Evolutionary conservation across 352 stramenopile species (phyloP), one percentile per base, ranked within the genome.

Genomic region (Phytophthora fragariae): DNA sequence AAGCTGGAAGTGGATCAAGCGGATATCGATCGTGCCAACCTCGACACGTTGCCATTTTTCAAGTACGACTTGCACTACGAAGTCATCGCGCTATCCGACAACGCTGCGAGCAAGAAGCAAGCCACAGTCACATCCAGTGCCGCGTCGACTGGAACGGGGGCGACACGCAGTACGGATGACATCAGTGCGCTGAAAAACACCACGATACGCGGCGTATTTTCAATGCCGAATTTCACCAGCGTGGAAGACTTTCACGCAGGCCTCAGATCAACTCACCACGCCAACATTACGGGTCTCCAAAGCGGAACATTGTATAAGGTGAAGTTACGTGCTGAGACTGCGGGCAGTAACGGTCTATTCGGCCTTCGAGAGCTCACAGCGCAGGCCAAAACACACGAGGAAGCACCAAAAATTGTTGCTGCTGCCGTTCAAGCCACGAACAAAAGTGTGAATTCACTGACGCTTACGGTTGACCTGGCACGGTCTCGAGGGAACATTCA

Each of bases 51-150:
- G n/a, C 53, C 70, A 24, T 84, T 77, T 19, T 86, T 83, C 57
- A 63, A 39, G 31, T 92, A 86, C 70, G 71, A 79, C 6, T 54
- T 95, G n/a, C 77, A 82, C 41, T 95, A 91, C 52, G 72, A 88
- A 49, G 75, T 85, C 4, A 68, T 66, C 8, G 65, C 65, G 6
- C 37, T 80, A 37, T 69, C 68, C 12, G 53, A 73, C 24, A 53
- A 62, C 1, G 17, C 47, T 44, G 10, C 62, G 12, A 66, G 24
- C 47, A 66, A 56, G 54, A 70, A 58, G 33, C 68, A 82, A 50
- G 11, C 41, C 37, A 74, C 54, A 6, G 58, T 57, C 41, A 67
- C 57, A 21, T 33, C 49, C 15, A 74, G 14, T 10, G n/a, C 74
- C 29, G 53, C 39, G 29, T 39, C 65, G 15, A 8, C 27, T 3